phyloP scores from a whole-genome alignment of 768 basidiomycete species.

The Pisolithus albus region DNA sequence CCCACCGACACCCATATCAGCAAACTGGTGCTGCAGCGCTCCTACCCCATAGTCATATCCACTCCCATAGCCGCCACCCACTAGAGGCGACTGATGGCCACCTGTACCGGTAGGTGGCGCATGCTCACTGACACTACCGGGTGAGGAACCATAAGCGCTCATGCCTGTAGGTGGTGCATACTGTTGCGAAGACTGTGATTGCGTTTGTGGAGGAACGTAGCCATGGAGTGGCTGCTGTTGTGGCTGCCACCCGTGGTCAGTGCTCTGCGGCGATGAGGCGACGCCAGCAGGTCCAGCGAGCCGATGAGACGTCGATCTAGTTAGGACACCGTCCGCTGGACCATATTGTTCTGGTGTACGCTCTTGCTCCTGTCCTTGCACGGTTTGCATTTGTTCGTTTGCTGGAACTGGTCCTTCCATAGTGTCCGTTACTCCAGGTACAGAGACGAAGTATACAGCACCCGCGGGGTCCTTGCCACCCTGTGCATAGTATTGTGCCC shows the following conservation, averaged over 20 bases:
- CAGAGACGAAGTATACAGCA: conserved; percentile 71
- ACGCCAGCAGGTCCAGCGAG: neutral
- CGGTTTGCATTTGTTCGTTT: neutral
- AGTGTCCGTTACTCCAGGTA: conserved; percentile 63
- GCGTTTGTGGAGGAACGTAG: conserved; percentile 11
- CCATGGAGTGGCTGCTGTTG: conserved; percentile 9
- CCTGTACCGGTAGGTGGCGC: conserved; percentile 8
- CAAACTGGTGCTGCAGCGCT: conserved; percentile 24
- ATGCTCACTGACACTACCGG: conserved; percentile 18
- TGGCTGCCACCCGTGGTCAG: neutral
- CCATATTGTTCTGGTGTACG: conserved; percentile 1
- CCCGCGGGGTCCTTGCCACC: conserved; percentile 72
- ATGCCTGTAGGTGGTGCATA: conserved; percentile 1
- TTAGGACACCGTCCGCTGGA: neutral
- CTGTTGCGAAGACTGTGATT: conserved; percentile 12
- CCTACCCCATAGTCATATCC: conserved; percentile 21
- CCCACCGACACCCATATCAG: conserved; percentile 23
- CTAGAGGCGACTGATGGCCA: conserved; percentile 2
- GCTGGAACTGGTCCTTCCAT: conserved; percentile 8
- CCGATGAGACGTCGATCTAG: neutral
- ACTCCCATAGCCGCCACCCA: conserved; percentile 11
- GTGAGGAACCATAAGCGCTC: conserved; percentile 1
- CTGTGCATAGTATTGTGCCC: conserved; percentile 80
- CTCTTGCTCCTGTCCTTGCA: neutral
- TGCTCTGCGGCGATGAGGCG: neutral